These are phyloP conservation scores for Ammopiptanthus mongolicus DNA, from an alignment of 306 rosid species.

Conservation along the genomic window DNA sequence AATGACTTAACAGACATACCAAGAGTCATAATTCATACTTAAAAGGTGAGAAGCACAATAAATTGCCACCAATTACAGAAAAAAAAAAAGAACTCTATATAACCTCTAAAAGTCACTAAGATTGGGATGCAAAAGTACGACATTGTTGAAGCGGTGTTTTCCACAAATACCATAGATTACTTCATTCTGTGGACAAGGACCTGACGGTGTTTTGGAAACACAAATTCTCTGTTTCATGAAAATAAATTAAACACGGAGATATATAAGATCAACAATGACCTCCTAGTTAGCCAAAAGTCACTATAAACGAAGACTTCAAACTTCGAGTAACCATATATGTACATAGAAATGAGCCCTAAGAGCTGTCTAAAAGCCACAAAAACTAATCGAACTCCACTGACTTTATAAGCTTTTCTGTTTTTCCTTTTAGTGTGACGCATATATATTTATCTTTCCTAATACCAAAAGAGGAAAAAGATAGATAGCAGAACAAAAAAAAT, in stretches of 20 bases:
- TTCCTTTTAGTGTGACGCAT: background rate
- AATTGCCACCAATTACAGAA: background rate
- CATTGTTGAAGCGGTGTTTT: background rate
- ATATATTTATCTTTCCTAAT: background rate
- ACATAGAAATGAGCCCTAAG: constrained; percentile 4
- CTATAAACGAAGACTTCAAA: background rate
- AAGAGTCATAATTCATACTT: constrained; percentile 31
- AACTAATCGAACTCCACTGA: background rate
- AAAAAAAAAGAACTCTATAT: constrained; percentile 19
- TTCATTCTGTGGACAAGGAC: constrained; percentile 24
- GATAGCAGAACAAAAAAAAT: background rate
- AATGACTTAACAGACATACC: constrained; percentile 26
- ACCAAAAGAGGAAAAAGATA: background rate
- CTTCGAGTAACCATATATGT: background rate
- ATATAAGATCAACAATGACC: background rate
- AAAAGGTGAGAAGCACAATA: background rate
- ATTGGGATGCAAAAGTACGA: constrained; percentile 24
- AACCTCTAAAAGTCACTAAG: constrained; percentile 31
- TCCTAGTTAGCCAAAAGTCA: constrained; percentile 22
- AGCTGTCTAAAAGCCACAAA: constrained; percentile 6
- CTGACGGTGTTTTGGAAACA: background rate
- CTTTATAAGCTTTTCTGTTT: background rate
- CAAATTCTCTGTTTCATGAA: background rate
- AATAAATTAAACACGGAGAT: background rate
- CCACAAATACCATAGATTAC: background rate